phyloP scores from a whole-genome alignment of 495 filamentous ascomycete species.

The Cladorrhinum samala region DNA sequence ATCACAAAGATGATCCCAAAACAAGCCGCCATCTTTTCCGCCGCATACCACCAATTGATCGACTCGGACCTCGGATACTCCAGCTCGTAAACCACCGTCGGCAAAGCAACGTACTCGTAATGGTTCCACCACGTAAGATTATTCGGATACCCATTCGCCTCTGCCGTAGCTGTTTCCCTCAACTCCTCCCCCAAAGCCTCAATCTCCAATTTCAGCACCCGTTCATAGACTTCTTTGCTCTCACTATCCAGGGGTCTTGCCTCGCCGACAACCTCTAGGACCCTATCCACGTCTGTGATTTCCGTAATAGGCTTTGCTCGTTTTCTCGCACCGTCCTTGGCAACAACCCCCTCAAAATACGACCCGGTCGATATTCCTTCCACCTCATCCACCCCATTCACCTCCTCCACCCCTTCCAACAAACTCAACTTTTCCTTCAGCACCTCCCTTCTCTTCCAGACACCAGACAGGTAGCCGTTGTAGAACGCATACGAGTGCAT shows the following conservation, averaged over 20 bases:
- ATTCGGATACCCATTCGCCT: slow-evolving; percentile 49
- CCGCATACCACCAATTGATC: slow-evolving; percentile 66
- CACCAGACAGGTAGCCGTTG: slow-evolving; percentile 63
- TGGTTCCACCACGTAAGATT: slow-evolving; percentile 63
- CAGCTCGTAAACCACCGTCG: slow-evolving; percentile 71
- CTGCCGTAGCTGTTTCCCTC: slow-evolving; percentile 45
- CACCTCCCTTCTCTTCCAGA: slow-evolving; percentile 41
- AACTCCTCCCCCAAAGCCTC: slow-evolving; percentile 57
- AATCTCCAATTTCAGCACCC: slow-evolving; percentile 56
- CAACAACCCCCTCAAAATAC: slow-evolving; percentile 33
- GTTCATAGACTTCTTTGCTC: slow-evolving; percentile 54
- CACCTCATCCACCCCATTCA: slow-evolving; percentile 25
- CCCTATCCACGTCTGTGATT: slow-evolving; percentile 35
- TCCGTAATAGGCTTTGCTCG: too few species aligned
- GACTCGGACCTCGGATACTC: slow-evolving; percentile 63
- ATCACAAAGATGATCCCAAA: slow-evolving; percentile 64
- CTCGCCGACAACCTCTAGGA: slow-evolving; percentile 50
- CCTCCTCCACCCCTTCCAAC: slow-evolving; percentile 34
- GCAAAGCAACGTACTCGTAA: slow-evolving; percentile 64
- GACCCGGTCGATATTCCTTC: slow-evolving; percentile 32
- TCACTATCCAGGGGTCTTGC: slow-evolving; percentile 50
- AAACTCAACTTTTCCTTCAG: slow-evolving; percentile 31
- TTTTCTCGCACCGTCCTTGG: slow-evolving; percentile 29
- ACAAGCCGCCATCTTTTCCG: slow-evolving; percentile 60
- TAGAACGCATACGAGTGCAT: slow-evolving; percentile 72